These are phyloP conservation scores for Boletellus sp. DNA, from an alignment of 1,284 basidiomycete species.

Conservation along the genomic window DNA sequence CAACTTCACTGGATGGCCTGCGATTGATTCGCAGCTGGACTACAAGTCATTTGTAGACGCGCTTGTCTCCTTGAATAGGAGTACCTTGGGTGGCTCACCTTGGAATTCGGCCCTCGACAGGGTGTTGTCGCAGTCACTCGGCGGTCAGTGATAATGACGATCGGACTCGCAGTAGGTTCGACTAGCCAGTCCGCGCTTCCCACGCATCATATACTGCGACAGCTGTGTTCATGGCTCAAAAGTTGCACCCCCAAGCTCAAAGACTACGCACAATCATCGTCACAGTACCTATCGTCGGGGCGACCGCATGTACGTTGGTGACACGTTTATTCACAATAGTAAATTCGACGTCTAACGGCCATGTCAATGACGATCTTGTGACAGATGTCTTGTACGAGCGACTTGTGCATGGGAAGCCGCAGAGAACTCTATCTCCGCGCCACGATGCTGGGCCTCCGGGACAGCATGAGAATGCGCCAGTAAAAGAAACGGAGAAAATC, in stretches of 20 bases:
- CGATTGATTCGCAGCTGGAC: too few relatives aligned
- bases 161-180: too few relatives aligned
- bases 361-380: not conserved
- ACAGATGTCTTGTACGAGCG: constrained; percentile 67
- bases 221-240: constrained; percentile 24
- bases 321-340: not conserved
- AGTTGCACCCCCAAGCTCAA: constrained; percentile 44
- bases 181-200: constrained; percentile 1
- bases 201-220: constrained; percentile 5
- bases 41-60: too few relatives aligned
- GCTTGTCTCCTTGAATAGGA: too few relatives aligned
- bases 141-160: too few relatives aligned
- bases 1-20: too few relatives aligned
- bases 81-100: too few relatives aligned
- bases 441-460: not conserved
- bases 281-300: constrained; percentile 58
- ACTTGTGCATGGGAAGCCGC: constrained; percentile 58
- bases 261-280: constrained; percentile 58
- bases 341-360: constrained; percentile 12
- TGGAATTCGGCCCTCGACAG: too few relatives aligned
- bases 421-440: constrained; percentile 35
- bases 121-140: too few relatives aligned
- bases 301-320: constrained; percentile 43
- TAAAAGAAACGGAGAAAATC: constrained; percentile 18
- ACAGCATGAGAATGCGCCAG: not conserved